Evolutionary conservation across 495 filamentous ascomycete species (phyloP), one percentile per base, ranked within the genome.

Genomic region (Entonaema liquescens): DNA sequence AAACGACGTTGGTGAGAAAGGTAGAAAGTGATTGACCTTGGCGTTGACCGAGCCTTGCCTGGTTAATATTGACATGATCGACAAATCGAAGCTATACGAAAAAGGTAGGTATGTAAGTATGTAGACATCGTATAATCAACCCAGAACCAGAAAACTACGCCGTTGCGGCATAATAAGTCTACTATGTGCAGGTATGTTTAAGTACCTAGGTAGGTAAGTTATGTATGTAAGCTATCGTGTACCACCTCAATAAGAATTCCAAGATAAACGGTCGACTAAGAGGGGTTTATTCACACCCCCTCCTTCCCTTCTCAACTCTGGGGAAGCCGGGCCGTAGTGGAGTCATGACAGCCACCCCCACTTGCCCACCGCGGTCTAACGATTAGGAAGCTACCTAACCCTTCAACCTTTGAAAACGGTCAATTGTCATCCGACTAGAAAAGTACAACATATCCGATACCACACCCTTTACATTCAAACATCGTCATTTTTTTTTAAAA

Each of bases 241-340:
- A n/a, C 13, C 9, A 36, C 5, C 7, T 36, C 13, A 36, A 31
- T 3, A 2, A 13, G 33, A 13, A 36, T 17, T 31, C 29, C 13
- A 40, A 40, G 36, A 40, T 40, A 40, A n/a, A 40, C 7, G 36
- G 36, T 15, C n/a, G 17, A 42, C 42, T 47, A 3, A 8, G 42
- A 17, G 42, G 42, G 42, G 17, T 47, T 38, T 33, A 33, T 9
- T 9, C 31, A 5, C 31, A 8, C 35, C 35, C 35, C 12, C 15
- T 21, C 29, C 19, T 29, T 25, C 26, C 31, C n/a, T 36, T 60
- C 50, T 61, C n/a, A 26, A 15, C 42, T 44, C 40, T 68, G 65
- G 60, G 70, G 65, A 68, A 68, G 59, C 56, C 65, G 65, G 70
- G 6, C 70, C 65, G 70, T 54, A 49, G 60, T 67, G 64, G 64